These are phyloP conservation scores for Debaryomycetaceae sp. DNA, from an alignment of 1,139 yeast species.

Conservation along the genomic window DNA sequence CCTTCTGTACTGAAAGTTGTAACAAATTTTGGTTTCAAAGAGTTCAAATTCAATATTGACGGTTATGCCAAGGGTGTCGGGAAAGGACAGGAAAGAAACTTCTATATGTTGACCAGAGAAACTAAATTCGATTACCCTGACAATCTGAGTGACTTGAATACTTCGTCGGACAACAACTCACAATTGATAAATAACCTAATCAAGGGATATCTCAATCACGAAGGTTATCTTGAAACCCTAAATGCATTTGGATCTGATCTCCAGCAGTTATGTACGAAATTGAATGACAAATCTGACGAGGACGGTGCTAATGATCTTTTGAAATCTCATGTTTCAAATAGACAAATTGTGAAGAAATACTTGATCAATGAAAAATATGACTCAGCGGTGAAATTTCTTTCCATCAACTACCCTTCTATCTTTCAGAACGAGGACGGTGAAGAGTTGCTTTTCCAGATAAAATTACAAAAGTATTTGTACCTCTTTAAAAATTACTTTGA, in stretches of 20 bases:
- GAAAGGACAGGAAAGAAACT: conserved; percentile 19
- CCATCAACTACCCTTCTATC: conserved; percentile 43
- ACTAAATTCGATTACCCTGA: conserved; percentile 6
- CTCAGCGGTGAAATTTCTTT: conserved; percentile 40
- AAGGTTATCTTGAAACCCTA: conserved; percentile 69
- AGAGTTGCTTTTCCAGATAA: conserved; percentile 50
- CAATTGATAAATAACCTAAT: conserved; percentile 53
- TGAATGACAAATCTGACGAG: conserved; percentile 9
- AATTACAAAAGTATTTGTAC: conserved; percentile 47
- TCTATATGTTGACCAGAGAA: conserved; percentile 18
- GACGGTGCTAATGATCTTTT: conserved; percentile 12
- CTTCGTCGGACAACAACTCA: conserved; percentile 27
- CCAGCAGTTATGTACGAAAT: conserved; percentile 37
- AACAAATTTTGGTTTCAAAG: conserved; percentile 71
- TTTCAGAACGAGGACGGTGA: conserved; percentile 30
- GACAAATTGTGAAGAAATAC: conserved; percentile 50
- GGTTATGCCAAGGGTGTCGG: conserved; percentile 54
- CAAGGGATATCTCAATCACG: conserved; percentile 65
- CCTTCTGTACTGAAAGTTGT: conserved; percentile 28
- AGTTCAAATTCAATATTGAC: conserved; percentile 70
- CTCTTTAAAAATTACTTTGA: conserved; percentile 23
- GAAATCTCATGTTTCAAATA: conserved; percentile 38
- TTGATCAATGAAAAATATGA: conserved; percentile 50
- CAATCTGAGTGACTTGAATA: conserved; percentile 19
- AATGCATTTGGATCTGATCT: conserved; percentile 49